These are phyloP conservation scores for Syzygium malaccense DNA, from an alignment of 441 rosid genomes.

Conservation along the genomic window DNA sequence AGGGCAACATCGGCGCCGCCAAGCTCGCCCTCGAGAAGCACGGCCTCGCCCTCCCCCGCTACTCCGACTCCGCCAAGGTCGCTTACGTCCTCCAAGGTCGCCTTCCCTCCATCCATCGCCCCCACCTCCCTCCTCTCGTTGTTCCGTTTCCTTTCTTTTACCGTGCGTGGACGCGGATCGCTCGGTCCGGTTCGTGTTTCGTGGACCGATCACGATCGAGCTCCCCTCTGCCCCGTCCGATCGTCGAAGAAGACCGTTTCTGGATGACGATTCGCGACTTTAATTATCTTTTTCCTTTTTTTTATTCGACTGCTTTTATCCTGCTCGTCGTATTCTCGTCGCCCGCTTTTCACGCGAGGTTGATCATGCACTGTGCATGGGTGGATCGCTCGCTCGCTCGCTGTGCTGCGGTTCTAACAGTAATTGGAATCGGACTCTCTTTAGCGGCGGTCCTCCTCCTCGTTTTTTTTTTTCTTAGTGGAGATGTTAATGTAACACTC, in stretches of 20 bases:
- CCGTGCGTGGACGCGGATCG: no score
- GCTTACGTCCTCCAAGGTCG: conserved; percentile 89
- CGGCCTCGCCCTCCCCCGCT: conserved; percentile 78
- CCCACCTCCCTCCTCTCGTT: background rate
- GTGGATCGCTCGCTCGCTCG: background rate
- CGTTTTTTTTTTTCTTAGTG: background rate
- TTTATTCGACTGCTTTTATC: background rate
- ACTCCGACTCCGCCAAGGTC: conserved; percentile 76
- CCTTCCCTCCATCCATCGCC: background rate
- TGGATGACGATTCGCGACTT: background rate
- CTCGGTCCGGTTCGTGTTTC: background rate
- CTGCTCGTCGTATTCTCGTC: background rate
- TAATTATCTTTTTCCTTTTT: background rate
- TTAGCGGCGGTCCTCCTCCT: background rate
- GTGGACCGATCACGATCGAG: background rate
- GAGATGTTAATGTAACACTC: background rate
- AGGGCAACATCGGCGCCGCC: conserved; percentile 82
- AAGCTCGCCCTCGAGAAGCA: conserved; percentile 65
- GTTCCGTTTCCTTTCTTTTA: background rate
- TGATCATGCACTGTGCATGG: background rate
- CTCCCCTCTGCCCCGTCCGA: background rate
- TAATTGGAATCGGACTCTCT: background rate
- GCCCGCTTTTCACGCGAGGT: background rate
- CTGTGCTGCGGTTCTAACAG: no score
- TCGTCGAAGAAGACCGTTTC: no score